phyloP scores from a whole-genome alignment of 73 alveolate genomes.

The Uronychia binucleata region DNA sequence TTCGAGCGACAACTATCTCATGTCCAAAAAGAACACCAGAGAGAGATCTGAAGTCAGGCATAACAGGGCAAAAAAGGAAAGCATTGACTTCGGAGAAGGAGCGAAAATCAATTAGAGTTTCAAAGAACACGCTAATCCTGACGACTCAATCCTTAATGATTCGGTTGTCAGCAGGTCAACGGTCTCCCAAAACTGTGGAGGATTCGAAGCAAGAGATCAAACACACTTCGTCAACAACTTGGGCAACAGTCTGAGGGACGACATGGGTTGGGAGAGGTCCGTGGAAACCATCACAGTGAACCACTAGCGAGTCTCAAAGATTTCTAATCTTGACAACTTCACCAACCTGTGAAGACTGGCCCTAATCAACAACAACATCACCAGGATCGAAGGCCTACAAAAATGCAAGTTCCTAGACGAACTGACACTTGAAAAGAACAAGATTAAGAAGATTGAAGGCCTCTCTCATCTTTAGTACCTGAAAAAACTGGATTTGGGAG shows the following conservation, averaged over 20 bases:
- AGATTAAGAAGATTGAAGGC: slow-evolving; percentile 79
- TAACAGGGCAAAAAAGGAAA: not conserved
- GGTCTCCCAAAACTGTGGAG: not conserved
- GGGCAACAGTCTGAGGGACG: not conserved
- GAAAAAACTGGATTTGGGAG: slow-evolving; percentile 82
- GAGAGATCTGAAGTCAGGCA: not conserved
- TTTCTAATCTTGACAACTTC: slow-evolving; percentile 59
- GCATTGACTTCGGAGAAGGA: not conserved
- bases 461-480: slow-evolving; percentile 72
- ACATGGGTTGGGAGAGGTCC: slow-evolving; percentile 59
- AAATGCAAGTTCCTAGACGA: slow-evolving; percentile 87
- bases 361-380: slow-evolving; percentile 83
- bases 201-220: not conserved
- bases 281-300: slow-evolving; percentile 58
- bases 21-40: not conserved
- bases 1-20: not conserved
- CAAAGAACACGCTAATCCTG: not conserved
- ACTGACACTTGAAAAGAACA: slow-evolving; percentile 89
- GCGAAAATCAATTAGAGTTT: not conserved
- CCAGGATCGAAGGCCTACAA: slow-evolving; percentile 85
- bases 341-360: slow-evolving; percentile 71
- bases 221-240: too few species aligned
- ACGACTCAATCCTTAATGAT: not conserved
- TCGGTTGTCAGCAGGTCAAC: not conserved
- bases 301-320: slow-evolving; percentile 55